Base-by-base conservation (phyloP, 495 filamentous ascomycete species). In the Hypomontagnella submonticulosa region DNA sequence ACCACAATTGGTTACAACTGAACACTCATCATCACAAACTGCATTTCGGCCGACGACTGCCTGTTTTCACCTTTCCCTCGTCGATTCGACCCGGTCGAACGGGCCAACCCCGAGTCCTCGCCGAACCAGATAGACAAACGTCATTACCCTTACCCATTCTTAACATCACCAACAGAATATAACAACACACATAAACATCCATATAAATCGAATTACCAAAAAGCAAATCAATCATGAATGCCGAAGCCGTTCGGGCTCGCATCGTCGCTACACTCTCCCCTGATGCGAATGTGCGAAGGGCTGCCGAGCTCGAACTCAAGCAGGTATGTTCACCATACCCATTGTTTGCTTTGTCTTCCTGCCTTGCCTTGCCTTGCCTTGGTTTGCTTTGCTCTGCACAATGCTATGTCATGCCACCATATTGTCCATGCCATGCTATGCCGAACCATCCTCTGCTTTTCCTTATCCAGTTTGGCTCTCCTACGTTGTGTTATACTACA, bases 241-340 rank as follows among this genome's bases (percentile, higher is more conserved):
- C 89, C 76, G 84, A 87, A 76, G 87, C 87, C 73, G 85, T 99
- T 73, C 85, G 93, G 79, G 88, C 87, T 82, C 91, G 92, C 77
- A 92, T 98, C 76, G 85, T 89, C 75, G 89, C 90, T 72, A 97
- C 92, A 46, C 87, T 97, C 70, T 88, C 92, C 69, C 75, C 90
- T 63, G 91, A 98, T 83, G 88, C 92, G 68, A 91, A 95, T 69
- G 87, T 83, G 76, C 87, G 95, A 72, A 87, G 88, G 68, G 88
- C 91, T 75, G 95, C 93, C 59, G 96, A 98, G 82, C 79, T 93
- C 68, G 91, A 97, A 77, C 82, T 99, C 67, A 96, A 94, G 89
- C 88, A 90, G 86, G 95, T 97, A 85, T 73, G 89, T 81, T 97
- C 34, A 48, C 47, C 53, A 34, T 59, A 32, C 7, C 23, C 38